These are phyloP conservation scores for Gossypium thurberi DNA, from an alignment of 345 rosid genomes.

Conservation along the genomic window DNA sequence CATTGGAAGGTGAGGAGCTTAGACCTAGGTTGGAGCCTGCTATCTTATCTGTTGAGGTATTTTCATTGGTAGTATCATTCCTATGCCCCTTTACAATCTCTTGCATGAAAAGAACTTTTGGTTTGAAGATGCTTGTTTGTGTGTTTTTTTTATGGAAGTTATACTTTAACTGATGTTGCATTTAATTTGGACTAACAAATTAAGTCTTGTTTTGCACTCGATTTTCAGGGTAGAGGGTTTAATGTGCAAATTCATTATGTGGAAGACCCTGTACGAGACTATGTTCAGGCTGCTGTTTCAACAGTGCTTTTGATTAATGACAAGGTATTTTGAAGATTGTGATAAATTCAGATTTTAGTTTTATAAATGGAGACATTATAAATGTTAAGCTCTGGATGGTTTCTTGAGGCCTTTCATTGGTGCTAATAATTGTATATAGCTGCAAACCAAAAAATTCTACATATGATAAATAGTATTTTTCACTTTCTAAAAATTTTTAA, in stretches of 20 bases:
- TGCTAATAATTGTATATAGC: background rate
- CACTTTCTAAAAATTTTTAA: background rate
- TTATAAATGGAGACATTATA: background rate
- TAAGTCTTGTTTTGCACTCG: conserved; percentile 5
- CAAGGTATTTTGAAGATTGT: conserved; percentile 40
- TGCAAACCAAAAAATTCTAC: background rate
- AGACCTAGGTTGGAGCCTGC: conserved; percentile 70
- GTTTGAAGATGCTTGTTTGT: background rate
- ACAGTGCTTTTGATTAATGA: conserved; percentile 70
- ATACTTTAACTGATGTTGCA: background rate
- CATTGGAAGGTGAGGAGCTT: conserved; percentile 34
- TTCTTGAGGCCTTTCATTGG: background rate
- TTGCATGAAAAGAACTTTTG: background rate
- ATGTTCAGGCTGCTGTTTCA: conserved; percentile 69
- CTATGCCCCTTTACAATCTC: background rate
- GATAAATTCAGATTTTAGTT: background rate
- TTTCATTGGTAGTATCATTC: background rate
- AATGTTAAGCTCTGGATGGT: background rate
- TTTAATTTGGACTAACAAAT: background rate
- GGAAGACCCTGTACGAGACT: conserved; percentile 88
- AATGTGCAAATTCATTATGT: conserved; percentile 70
- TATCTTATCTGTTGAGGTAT: conserved; percentile 88
- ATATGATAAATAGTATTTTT: background rate
- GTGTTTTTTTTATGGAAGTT: background rate
- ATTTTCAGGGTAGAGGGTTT: conserved; percentile 87